A percentile compares a stretch with the other conserved stretches of the same genome.
Evolutionary conservation across 1,284 basidiomycete genomes (phyloP).

Genomic region (Tylopilus sp.): DNA sequence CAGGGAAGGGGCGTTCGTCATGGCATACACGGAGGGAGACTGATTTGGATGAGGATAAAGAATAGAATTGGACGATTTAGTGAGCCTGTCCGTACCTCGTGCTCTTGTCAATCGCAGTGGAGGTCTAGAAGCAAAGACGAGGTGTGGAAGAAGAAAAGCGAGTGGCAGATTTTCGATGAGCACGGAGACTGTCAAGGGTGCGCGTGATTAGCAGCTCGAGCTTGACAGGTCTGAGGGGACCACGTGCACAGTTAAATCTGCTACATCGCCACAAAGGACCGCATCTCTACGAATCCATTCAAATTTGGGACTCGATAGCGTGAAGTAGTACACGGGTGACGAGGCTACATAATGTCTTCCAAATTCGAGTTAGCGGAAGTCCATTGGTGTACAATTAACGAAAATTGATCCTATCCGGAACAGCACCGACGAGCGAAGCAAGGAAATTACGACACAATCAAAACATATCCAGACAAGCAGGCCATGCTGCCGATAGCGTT

Average conservation of each 20-base stretch:
- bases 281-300: conserved; percentile 21
- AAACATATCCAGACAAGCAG: conserved; percentile 28
- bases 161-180: no score
- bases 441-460: conserved; percentile 18
- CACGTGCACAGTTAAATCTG: conserved; percentile 19
- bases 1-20: conserved; percentile 6
- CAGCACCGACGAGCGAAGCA: conserved; percentile 18
- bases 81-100: background rate
- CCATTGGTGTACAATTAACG: conserved; percentile 34
- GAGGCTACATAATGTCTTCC: conserved; percentile 34
- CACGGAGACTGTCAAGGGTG: background rate
- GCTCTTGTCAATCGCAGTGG: conserved; percentile 1
- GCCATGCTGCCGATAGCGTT: conserved; percentile 32
- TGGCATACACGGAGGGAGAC: conserved; percentile 11
- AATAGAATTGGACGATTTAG: conserved; percentile 3
- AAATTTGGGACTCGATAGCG: conserved; percentile 16
- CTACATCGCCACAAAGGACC: conserved; percentile 4
- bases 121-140: background rate
- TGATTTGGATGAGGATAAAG: conserved; percentile 1
- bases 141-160: no score
- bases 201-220: conserved; percentile 3
- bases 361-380: conserved; percentile 20
- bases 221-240: conserved; percentile 11
- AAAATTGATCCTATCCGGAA: conserved; percentile 31
- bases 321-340: conserved; percentile 24